Conservation (phyloP, 1,284 basidiomycete genomes). For the Afroboletus lepidellus region DNA sequence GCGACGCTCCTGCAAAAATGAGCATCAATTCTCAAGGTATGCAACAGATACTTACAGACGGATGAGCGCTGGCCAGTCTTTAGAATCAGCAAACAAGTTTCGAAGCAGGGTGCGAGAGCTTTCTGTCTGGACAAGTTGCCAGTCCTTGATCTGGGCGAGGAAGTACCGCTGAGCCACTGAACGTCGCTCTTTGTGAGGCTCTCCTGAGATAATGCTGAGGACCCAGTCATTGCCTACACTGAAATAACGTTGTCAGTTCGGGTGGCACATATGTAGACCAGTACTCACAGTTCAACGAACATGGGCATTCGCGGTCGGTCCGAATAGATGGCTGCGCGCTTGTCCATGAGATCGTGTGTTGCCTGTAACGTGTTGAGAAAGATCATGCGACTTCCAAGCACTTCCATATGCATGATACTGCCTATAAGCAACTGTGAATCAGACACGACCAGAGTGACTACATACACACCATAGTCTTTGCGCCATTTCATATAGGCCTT, state of each 20-base stretch:
- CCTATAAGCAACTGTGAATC: slow-evolving; percentile 1
- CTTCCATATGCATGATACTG: slow-evolving; percentile 4
- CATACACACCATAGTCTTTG: slow-evolving; percentile 7
- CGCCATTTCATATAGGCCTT: slow-evolving; percentile 6
- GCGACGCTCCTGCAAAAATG: slow-evolving; percentile 9
- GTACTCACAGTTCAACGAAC: slow-evolving; percentile 12
- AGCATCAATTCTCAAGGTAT: not conserved
- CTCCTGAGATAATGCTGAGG: slow-evolving; percentile 5
- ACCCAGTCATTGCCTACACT: slow-evolving; percentile 12
- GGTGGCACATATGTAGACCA: not conserved
- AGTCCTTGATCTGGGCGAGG: slow-evolving; percentile 11
- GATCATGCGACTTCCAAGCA: slow-evolving; percentile 2
- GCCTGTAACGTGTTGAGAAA: slow-evolving; percentile 12
- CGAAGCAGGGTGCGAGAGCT: slow-evolving; percentile 5
- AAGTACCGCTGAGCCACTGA: slow-evolving; percentile 15
- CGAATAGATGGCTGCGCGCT: slow-evolving; percentile 15
- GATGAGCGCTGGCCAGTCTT: slow-evolving; percentile 7
- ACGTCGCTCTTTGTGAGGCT: slow-evolving; percentile 8
- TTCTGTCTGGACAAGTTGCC: slow-evolving; percentile 11
- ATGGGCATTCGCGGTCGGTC: slow-evolving; percentile 12
- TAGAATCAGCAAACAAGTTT: not conserved
- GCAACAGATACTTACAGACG: slow-evolving; percentile 3
- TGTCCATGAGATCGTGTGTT: slow-evolving; percentile 14
- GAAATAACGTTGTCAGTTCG: not conserved
- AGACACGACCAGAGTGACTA: not conserved